These are phyloP conservation scores for Linnemannia hyalina DNA, from an alignment of 192 early-diverging fungal species.

Conservation along the genomic window DNA sequence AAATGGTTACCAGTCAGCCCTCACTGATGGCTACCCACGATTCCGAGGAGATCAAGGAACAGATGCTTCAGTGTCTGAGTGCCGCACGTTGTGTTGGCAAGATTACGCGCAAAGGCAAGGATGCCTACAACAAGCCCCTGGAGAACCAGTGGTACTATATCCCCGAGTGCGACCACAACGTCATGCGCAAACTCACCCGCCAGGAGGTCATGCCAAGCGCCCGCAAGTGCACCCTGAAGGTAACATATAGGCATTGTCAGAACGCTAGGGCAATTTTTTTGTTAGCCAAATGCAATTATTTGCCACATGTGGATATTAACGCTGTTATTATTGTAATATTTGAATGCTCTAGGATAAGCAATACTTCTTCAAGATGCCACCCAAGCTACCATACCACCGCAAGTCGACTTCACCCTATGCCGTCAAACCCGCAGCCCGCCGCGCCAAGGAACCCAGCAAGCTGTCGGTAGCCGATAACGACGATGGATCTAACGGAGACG, in stretches of 20 bases:
- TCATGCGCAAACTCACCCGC: constrained; percentile 64
- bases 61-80: constrained; percentile 56
- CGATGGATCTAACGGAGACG: constrained; percentile 19
- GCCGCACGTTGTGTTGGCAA: constrained; percentile 62
- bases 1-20: constrained; percentile 63
- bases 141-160: constrained; percentile 69
- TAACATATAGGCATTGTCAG: constrained; percentile 2
- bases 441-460: constrained; percentile 43
- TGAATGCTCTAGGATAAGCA: constrained; percentile 35
- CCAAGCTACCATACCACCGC: constrained; percentile 66
- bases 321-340: not conserved
- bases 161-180: constrained; percentile 64
- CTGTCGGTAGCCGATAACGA: constrained; percentile 10
- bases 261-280: not conserved
- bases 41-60: constrained; percentile 44
- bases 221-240: constrained; percentile 67
- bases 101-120: constrained; percentile 67
- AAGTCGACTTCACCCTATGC: constrained; percentile 52
- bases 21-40: constrained; percentile 31
- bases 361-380: constrained; percentile 71
- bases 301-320: not conserved
- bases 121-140: constrained; percentile 66
- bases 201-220: constrained; percentile 67
- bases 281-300: too few relatives aligned
- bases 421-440: constrained; percentile 36